Evolutionary conservation across 352 stramenopile species (phyloP).

Genomic region (Globisporangium irregulare): DNA sequence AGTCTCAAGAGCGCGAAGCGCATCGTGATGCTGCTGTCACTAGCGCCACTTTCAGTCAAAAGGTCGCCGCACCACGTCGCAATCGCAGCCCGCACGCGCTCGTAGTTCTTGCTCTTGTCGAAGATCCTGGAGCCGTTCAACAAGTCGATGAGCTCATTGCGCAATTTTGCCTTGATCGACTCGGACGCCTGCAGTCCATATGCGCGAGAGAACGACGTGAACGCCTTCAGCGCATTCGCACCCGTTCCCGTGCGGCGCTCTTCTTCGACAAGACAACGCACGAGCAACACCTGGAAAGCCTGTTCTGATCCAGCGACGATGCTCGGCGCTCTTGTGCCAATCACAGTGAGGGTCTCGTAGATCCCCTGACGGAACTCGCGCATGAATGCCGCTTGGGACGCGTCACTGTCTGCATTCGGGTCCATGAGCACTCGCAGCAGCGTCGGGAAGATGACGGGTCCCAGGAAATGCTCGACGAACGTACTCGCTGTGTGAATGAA

Average conservation of each 20-base stretch:
- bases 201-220: constrained; percentile 44
- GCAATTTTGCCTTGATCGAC: constrained; percentile 37
- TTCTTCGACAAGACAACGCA: constrained; percentile 60
- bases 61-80: constrained; percentile 58
- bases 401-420: constrained; percentile 50
- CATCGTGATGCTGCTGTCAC: constrained; percentile 35
- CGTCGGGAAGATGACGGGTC: constrained; percentile 66
- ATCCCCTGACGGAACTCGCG: constrained; percentile 58
- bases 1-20: constrained; percentile 63
- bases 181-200: constrained; percentile 30
- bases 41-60: constrained; percentile 15
- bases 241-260: constrained; percentile 39
- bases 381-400: constrained; percentile 36
- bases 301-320: constrained; percentile 55
- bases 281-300: constrained; percentile 72
- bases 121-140: constrained; percentile 61
- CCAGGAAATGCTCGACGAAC: constrained; percentile 50
- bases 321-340: constrained; percentile 35
- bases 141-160: constrained; percentile 48
- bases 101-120: constrained; percentile 54
- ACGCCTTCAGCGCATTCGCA: constrained; percentile 61
- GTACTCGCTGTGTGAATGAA: constrained; percentile 44
- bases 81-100: constrained; percentile 55
- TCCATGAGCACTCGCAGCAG: constrained; percentile 64
- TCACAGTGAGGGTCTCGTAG: constrained; percentile 52